phyloP scores from a whole-genome alignment of 257 asterid genomes.

The Solanum boliviense region DNA sequence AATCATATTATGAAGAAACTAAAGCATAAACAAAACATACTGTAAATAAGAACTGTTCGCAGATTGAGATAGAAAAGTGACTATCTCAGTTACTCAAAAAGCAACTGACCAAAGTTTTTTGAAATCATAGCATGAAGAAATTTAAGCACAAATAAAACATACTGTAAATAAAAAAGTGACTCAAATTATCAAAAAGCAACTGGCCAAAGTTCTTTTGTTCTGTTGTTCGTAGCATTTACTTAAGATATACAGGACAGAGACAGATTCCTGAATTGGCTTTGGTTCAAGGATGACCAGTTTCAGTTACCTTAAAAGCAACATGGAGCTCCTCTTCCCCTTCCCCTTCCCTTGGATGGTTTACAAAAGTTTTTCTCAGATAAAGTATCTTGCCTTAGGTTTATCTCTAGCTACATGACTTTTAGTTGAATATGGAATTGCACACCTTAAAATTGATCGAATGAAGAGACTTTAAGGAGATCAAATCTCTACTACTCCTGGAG shows the following conservation, averaged over 20 bases:
- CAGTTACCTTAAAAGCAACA: background rate
- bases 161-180: background rate
- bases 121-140: background rate
- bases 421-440: background rate
- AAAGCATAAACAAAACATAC: background rate
- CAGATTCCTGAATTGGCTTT: background rate
- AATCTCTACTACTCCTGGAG: background rate
- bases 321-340: background rate
- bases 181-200: background rate
- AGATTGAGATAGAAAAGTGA: background rate
- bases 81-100: background rate
- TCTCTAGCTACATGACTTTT: background rate
- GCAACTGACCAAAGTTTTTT: background rate
- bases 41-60: background rate
- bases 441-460: background rate
- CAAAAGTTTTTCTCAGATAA: background rate
- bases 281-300: background rate
- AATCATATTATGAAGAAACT: background rate
- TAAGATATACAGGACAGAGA: background rate
- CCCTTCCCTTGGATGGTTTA: background rate
- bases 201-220: background rate
- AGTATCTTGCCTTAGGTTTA: background rate
- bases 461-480: background rate
- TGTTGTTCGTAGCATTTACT: background rate
- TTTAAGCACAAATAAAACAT: background rate